Base-by-base conservation (phyloP, 208 protist species). In the Leishmania turanica region DNA sequence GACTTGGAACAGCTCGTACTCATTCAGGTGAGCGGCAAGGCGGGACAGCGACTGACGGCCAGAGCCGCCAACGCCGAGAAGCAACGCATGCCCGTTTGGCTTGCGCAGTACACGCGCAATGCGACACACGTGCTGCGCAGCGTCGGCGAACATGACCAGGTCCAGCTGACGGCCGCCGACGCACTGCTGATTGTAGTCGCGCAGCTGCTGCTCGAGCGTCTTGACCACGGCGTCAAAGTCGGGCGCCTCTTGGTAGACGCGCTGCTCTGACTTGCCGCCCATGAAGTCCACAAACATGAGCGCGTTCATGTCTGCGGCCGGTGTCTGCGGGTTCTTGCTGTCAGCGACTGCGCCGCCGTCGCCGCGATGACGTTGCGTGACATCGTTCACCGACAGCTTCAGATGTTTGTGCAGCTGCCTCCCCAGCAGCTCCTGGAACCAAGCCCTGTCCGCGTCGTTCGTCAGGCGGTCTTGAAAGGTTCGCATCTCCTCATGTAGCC, bases 61-160 rank as follows among this genome's bases (percentile, higher is more conserved):
- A 77, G 95, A 99, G n/a, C 99, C 99, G 68, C 99, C 99, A 27
- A 99, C 98, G 75, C 99, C 99, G 1, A 99, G 90, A 27, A 99
- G 91, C 74, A 99, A 88, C 40, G 97, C 95, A 84, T 99, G 98
- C 17, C 99, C 99, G 73, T 95, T 93, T 9, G 98, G 98, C 80
- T 99, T 99, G 42, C 98, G 84, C 78, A 99, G 95, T 70, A 99
- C 97, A 56, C 99, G 93, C 37, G 95, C 91, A 82, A 99, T 99
- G 75, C 98, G 90, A 81, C 95, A 97, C 40, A 99, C 93, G 89
- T 99, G 99, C 76, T 99, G 93, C 54, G 99, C 98, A 8, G 99
- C 98, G 78, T 99, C 98, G 42, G 97, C 81, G 92, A 99, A 99
- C 90, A 99, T 96, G 53, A 99, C 99, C 60, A 99, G 89, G 68